Evolutionary conservation across 1,139 yeast genomes (phyloP).

Genomic region (Eremothecium gossypii): DNA sequence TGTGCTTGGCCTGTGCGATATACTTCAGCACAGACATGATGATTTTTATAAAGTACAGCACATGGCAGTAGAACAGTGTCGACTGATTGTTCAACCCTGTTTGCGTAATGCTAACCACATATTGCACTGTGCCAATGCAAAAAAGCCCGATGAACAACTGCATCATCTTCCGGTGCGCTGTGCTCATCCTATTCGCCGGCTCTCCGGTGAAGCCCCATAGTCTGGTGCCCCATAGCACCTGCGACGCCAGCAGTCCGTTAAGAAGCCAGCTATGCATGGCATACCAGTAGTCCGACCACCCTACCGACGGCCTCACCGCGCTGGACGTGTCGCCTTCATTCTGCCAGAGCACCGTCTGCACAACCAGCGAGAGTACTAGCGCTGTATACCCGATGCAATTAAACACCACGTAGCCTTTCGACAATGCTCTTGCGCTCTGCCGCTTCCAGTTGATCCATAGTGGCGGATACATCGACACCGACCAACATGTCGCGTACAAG

Average conservation of each 20-base stretch:
- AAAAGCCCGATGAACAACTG: slow-evolving; percentile 16
- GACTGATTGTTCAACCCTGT: slow-evolving; percentile 21
- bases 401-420: slow-evolving; percentile 36
- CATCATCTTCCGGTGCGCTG: slow-evolving; percentile 21
- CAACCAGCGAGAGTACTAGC: slow-evolving; percentile 32
- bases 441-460: slow-evolving; percentile 32
- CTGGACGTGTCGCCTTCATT: slow-evolving; percentile 9
- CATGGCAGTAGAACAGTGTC: slow-evolving; percentile 23
- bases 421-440: slow-evolving; percentile 37
- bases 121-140: slow-evolving; percentile 11
- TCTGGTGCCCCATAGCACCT: slow-evolving; percentile 28
- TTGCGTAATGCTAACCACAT: slow-evolving; percentile 8
- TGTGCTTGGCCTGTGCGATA: slow-evolving; percentile 51
- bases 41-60: slow-evolving; percentile 36
- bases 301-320: slow-evolving; percentile 31
- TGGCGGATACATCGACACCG: slow-evolving; percentile 41
- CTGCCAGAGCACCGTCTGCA: slow-evolving; percentile 31
- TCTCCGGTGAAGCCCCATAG: slow-evolving; percentile 30
- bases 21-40: slow-evolving; percentile 49
- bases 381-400: slow-evolving; percentile 38
- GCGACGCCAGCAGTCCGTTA: slow-evolving; percentile 33
- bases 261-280: slow-evolving; percentile 37
- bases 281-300: slow-evolving; percentile 36
- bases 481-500: slow-evolving; percentile 28
- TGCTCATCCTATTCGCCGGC: slow-evolving; percentile 19